Percentiles rank a stretch among this genome's conserved stretches.
phyloP scores from a whole-genome alignment of 129 eudicot genomes.

The Cynara cardunculus region DNA sequence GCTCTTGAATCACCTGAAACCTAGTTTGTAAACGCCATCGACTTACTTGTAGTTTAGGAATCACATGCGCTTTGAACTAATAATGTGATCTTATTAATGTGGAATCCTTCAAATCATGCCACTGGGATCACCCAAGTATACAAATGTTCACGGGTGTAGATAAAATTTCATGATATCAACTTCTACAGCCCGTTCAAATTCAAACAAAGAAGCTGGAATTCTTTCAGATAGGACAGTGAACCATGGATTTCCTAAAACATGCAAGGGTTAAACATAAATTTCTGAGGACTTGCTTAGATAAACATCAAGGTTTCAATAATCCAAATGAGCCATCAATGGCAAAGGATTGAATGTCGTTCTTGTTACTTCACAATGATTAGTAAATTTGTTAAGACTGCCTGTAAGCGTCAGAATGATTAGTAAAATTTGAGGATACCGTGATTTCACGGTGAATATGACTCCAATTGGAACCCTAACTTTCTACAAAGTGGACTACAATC shows the following conservation, averaged over 20 bases:
- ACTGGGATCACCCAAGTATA: neutral
- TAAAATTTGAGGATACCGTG: neutral
- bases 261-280: neutral
- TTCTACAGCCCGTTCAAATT: neutral
- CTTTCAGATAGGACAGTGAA: neutral
- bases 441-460: neutral
- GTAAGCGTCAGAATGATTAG: neutral
- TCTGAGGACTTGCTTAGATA: neutral
- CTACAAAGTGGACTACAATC: neutral
- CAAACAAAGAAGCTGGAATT: neutral
- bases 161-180: neutral
- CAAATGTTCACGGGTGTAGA: neutral
- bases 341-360: neutral
- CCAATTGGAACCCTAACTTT: constrained; percentile 15
- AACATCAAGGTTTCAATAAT: neutral
- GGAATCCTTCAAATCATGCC: neutral
- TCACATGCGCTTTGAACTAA: neutral
- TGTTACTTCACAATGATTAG: neutral
- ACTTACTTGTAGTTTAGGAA: neutral
- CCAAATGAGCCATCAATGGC: neutral
- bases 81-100: neutral
- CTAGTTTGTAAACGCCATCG: neutral
- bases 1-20: neutral
- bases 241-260: neutral
- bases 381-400: neutral